A percentile compares a stretch with the other conserved stretches of the same genome.
phyloP scores from a whole-genome alignment of 805 yeast species.

The Yarrowia sp. region DNA sequence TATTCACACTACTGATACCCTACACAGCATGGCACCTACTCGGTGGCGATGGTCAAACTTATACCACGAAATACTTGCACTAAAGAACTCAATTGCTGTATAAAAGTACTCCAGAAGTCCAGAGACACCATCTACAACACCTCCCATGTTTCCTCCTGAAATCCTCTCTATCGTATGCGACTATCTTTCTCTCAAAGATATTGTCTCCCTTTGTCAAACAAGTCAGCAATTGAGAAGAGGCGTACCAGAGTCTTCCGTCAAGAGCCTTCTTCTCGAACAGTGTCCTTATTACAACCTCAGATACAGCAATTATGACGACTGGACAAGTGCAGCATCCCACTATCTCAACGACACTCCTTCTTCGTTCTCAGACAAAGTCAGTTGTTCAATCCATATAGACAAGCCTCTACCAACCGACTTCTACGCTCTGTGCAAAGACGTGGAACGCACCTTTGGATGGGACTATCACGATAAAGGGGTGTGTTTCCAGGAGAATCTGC shows the following conservation, averaged over 20 bases:
- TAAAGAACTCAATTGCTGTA: too few relatives aligned
- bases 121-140: too few relatives aligned
- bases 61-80: too few relatives aligned
- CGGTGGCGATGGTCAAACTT: too few relatives aligned
- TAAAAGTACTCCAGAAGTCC: too few relatives aligned
- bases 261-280: not conserved
- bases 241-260: not conserved
- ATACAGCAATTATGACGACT: not conserved
- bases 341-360: not conserved
- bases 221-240: not conserved
- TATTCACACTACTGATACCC: too few relatives aligned
- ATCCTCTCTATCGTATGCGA: not conserved
- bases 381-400: not conserved
- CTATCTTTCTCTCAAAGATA: not conserved
- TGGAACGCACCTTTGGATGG: not conserved
- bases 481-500: not conserved
- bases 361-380: too few relatives aligned
- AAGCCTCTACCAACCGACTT: not conserved
- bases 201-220: not conserved
- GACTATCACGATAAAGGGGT: not conserved
- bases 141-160: not conserved
- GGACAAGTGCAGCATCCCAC: not conserved
- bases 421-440: not conserved
- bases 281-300: not conserved
- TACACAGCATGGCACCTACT: too few relatives aligned